These are phyloP conservation scores for Scheffersomyces titani DNA, from an alignment of 1,139 yeast genomes.

Conservation along the genomic window DNA sequence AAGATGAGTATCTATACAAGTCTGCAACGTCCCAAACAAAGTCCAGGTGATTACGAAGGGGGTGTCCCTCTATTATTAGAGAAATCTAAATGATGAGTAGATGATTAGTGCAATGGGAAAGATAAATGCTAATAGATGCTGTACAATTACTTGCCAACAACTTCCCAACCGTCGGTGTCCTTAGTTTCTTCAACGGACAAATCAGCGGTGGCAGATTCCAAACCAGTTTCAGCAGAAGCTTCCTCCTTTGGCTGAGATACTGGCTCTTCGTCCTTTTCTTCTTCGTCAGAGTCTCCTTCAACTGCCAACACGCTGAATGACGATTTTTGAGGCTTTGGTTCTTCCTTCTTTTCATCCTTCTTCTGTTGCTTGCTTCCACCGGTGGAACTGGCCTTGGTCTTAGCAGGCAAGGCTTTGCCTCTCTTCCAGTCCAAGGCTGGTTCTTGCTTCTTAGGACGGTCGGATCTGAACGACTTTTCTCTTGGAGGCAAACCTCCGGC, in stretches of 20 bases:
- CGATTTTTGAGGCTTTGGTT: constrained; percentile 54
- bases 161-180: constrained; percentile 62
- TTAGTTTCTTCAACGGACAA: constrained; percentile 38
- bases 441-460: constrained; percentile 45
- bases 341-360: constrained; percentile 29
- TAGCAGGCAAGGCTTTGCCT: constrained; percentile 29
- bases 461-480: constrained; percentile 28
- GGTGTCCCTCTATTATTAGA: not conserved
- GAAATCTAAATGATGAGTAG: not conserved
- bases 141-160: constrained; percentile 46
- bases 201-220: constrained; percentile 45
- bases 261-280: constrained; percentile 35
- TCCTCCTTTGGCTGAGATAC: constrained; percentile 8
- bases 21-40: not conserved
- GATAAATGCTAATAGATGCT: not conserved
- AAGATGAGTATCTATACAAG: constrained; percentile 4
- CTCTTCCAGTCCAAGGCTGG: constrained; percentile 60
- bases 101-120: not conserved
- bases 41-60: not conserved
- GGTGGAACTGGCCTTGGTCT: constrained; percentile 4
- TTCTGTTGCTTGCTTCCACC: constrained; percentile 10
- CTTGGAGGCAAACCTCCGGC: constrained; percentile 28
- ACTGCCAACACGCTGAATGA: constrained; percentile 64
- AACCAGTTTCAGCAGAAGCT: constrained; percentile 25
- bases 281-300: constrained; percentile 63